Conservation (phyloP, 768 basidiomycete species). For the Tulasnella sp. region DNA sequence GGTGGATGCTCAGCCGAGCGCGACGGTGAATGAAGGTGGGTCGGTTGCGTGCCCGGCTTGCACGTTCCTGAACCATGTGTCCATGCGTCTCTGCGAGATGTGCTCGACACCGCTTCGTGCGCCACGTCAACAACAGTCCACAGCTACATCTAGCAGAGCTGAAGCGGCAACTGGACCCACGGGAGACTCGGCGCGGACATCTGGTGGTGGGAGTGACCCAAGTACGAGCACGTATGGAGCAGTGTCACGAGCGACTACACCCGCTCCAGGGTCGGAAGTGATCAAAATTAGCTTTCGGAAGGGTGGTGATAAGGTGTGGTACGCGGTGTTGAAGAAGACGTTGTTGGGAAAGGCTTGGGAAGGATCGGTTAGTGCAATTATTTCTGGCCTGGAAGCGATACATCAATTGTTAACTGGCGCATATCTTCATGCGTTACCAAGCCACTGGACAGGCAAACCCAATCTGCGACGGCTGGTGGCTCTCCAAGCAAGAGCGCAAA, state of each 20-base stretch:
- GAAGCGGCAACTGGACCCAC: no score
- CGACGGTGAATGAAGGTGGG: slow-evolving; percentile 22
- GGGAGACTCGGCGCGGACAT: not conserved
- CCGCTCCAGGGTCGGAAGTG: slow-evolving; percentile 36
- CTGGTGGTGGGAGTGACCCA: not conserved
- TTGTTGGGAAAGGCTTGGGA: slow-evolving; percentile 72
- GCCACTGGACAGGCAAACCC: not conserved
- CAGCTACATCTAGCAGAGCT: not conserved
- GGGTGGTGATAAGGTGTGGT: slow-evolving; percentile 81
- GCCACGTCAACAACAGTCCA: slow-evolving; percentile 8
- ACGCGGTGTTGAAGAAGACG: slow-evolving; percentile 63
- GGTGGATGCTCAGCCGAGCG: not conserved
- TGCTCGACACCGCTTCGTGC: slow-evolving; percentile 63
- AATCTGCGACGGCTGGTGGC: not conserved
- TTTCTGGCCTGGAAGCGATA: not conserved
- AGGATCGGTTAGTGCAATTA: slow-evolving; percentile 30
- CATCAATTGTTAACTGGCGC: no score
- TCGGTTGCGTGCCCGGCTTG: slow-evolving; percentile 71
- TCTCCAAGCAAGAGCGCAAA: not conserved
- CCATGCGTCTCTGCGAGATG: slow-evolving; percentile 70
- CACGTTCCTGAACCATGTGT: slow-evolving; percentile 85
- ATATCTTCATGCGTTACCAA: not conserved
- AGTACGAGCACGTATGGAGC: slow-evolving; percentile 50
- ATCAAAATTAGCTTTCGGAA: slow-evolving; percentile 86
- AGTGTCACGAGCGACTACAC: slow-evolving; percentile 54